Percentiles rank a stretch among this genome's conserved stretches.
phyloP scores from a whole-genome alignment of 805 yeast genomes.

The Zygosaccharomyces lentus region DNA sequence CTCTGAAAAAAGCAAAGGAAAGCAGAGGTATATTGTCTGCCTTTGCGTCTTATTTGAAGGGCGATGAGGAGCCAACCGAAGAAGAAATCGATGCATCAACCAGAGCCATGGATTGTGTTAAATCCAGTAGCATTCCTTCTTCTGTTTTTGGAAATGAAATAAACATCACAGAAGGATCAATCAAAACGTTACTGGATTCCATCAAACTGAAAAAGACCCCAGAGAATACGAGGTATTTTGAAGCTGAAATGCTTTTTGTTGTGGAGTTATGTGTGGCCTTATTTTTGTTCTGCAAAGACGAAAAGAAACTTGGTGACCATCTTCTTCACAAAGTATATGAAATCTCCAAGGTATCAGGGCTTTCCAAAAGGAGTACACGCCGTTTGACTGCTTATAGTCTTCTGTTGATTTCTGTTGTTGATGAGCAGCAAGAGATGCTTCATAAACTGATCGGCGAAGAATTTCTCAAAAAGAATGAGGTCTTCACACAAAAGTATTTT shows the following conservation, averaged over 20 bases:
- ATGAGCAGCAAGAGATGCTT: conserved; percentile 23
- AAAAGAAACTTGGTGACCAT: conserved; percentile 26
- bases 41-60: conserved; percentile 85
- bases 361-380: conserved; percentile 29
- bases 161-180: conserved; percentile 32
- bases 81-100: conserved; percentile 86
- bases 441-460: conserved; percentile 27
- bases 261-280: conserved; percentile 39
- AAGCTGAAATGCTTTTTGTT: conserved; percentile 46
- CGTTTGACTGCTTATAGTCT: conserved; percentile 39
- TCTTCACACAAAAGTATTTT: conserved; percentile 31
- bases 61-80: conserved; percentile 93
- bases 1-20: conserved; percentile 58
- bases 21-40: conserved; percentile 84
- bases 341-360: conserved; percentile 15
- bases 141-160: conserved; percentile 48
- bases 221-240: conserved; percentile 39
- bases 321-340: conserved; percentile 21
- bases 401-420: conserved; percentile 26
- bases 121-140: conserved; percentile 56
- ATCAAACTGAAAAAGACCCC: conserved; percentile 35
- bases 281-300: conserved; percentile 31
- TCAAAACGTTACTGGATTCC: conserved; percentile 34
- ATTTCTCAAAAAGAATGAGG: conserved; percentile 32
- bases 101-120: conserved; percentile 78